Evolutionary conservation across 768 basidiomycete species (phyloP), one percentile per base, ranked within the genome.

Genomic region (Naganishia onofrii): DNA sequence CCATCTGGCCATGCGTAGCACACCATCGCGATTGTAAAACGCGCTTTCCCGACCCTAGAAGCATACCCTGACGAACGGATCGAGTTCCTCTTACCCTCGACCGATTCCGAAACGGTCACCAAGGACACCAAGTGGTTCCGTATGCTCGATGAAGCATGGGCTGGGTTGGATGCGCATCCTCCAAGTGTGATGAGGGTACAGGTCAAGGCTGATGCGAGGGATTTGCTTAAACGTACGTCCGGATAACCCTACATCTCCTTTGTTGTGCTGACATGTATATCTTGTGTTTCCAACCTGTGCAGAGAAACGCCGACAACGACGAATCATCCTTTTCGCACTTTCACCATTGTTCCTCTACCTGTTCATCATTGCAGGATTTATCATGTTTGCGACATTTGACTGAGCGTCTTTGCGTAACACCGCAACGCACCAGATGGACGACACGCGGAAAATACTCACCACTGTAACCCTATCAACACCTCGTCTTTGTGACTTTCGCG

Each of bases 121-220:
- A 63, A 63, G 42, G 60, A 63, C 21, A 63, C 60, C 26, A 63
- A 63, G 26, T 63, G 60, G 60, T 63, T 63, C 38, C 36, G 60
- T 10, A 63, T 63, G 60, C 60, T 63, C 17, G 60, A 63, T 44
- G 60, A 63, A 63, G 60, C 60, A 4, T 63, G 60, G 60, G 60
- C 21, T 28, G 38, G 60, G 12, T 15, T 63, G 23, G 38, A 63
- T n/a, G 21, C 60, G 9, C 60, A 63, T 26, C 60, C 60, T n/a
- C 60, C 60, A 15, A 26, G 34, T 26, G 60, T 63, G 15, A 63
- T 63, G 60, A n/a, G 60, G 19, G 60, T 46, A 3, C 60, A 63
- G 42, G 60, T 63, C 10, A 21, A 34, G 17, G 23, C 42, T 13
- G 29, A 63, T 44, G 60, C 60, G 2, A 26, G 15, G 36, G 60